Evolutionary conservation across 768 basidiomycete species (phyloP), one percentile per base, ranked within the genome.

Genomic region (Mycena metata): DNA sequence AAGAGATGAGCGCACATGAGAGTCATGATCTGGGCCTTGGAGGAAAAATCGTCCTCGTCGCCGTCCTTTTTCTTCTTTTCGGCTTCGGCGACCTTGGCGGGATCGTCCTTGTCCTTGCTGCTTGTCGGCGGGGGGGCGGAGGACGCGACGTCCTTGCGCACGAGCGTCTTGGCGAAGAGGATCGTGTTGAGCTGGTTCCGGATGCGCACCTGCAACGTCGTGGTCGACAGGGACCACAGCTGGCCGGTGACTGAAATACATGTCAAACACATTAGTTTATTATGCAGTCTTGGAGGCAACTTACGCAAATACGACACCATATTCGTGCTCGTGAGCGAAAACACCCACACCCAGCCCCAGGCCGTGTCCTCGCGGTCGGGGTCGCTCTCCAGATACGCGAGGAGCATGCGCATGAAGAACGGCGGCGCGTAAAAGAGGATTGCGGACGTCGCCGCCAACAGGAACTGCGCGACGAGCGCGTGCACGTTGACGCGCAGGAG

Each of bases 21-120:
- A 3, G 94, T 96, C 95, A 97, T 96, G 73, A 98, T 90, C 80
- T 97, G 88, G 8, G 88, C 87, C 75, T 90, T 90, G 75, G 86
- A 89, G 11, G 88, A 88, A 70, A 90, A 89, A 54, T 89, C 88
- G 24, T 87, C 85, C 64, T 89, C 88, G 39, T 77, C 81, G 11
- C 30, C 30, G 30, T 30, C 30, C 30, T 39, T 15, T 10, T 39
- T 39, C 54, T 83, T 80, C 41, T 79, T 77, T 19, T 76, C 75
- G 2, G 42, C 59, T 13, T 67, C 71, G 33, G 39, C 41, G 36
- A 5, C 21, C 52, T 69, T 65, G 30, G 39, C 60, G 30, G 30
- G 30, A 33, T 69, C 69, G 61, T 69, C 69, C 33, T 64, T 72
- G 42, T 80, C 69, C 66, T 75, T 74, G 60, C 56, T 49, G 75